Percentiles rank a stretch among this genome's conserved stretches.
Conservation (phyloP, 345 rosid species). For the Erysimum cheiranthoides region DNA sequence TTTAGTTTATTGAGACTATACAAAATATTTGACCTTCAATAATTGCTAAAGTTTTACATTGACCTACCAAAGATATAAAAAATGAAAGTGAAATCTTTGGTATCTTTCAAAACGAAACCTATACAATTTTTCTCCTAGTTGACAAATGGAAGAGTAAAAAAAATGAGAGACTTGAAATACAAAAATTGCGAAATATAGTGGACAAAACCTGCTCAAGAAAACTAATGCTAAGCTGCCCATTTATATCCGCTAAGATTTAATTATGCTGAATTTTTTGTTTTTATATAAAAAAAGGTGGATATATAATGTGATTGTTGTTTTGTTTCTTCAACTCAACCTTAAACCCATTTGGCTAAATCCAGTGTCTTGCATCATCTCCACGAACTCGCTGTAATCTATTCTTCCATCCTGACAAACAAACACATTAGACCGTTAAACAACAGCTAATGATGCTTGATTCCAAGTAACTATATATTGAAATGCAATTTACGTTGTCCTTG, state of each 20-base stretch:
- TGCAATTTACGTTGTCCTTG: constrained; percentile 69
- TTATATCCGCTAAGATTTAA: background rate
- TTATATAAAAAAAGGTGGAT: constrained; percentile 6
- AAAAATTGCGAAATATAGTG: constrained; percentile 2
- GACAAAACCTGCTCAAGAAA: constrained; percentile 39
- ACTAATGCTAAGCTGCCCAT: constrained; percentile 30
- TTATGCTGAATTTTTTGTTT: too few relatives aligned
- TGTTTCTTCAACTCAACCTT: constrained; percentile 37
- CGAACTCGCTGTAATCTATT: constrained; percentile 86
- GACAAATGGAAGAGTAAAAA: constrained; percentile 28
- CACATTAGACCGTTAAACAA: background rate
- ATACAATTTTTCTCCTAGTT: constrained; percentile 27
- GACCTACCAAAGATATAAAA: constrained; percentile 18
- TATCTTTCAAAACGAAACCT: constrained; percentile 2
- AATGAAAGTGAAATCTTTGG: background rate
- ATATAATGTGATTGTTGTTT: background rate
- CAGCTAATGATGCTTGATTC: constrained; percentile 7
- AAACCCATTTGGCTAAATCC: constrained; percentile 50
- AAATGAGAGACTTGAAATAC: constrained; percentile 17
- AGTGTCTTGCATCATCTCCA: constrained; percentile 86
- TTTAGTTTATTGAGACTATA: background rate
- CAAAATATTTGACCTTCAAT: background rate
- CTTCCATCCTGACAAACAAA: constrained; percentile 70
- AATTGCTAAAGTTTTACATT: constrained; percentile 25
- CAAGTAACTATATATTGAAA: background rate